Evolutionary conservation across 768 basidiomycete genomes (phyloP), one percentile per base, ranked within the genome.

Genomic region (Cantharellus anzutake): DNA sequence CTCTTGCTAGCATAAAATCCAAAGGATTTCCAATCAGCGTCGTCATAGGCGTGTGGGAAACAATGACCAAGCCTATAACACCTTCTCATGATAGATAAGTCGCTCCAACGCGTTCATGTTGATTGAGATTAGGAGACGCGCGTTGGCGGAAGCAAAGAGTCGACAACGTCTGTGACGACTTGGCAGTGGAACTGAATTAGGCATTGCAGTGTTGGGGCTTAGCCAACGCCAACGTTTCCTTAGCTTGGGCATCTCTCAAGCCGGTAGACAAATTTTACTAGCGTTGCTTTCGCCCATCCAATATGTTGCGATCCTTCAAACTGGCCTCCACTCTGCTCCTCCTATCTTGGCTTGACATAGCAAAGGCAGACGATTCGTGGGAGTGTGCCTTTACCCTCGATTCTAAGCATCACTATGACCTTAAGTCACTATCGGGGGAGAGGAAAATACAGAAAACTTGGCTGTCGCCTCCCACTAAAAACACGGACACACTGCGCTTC

Each of bases 51-150:
- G 44, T 48, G 44, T 11, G 44, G 29, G 44, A 48, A 48, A 29
- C 44, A 11, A 29, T 29, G 29, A 48, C 29, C 11, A 11, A 48
- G 44, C 29, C 11, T 48, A 29, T 16, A 5, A 41, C 3, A 59
- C 63, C 51, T 60, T 78, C 67, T 90, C 86, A 69, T 88, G 85
- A 68, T 89, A 89, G 60, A 90, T 83, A 5, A 76, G 67, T 4
- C 73, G 67, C 7, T 73, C 64, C 5, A 89, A 73, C 38, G 64
- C 65, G 64, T 84, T 78, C 42, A 84, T 37, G 20, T 29, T 29
- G 44, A 11, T 48, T 11, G 44, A 48, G 29, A 48, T 11, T 48
- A 11, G 44, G 44, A 48, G 44, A 48, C 44, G 44, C 44, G 44
- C 29, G 29, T 48, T 48, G 44, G 11, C 44, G 44, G 29, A 48